A percentile compares a stretch with the other conserved stretches of the same genome.
phyloP scores from a whole-genome alignment of 2,329 filamentous ascomycete genomes.

The Aspergillus transmontanensis region DNA sequence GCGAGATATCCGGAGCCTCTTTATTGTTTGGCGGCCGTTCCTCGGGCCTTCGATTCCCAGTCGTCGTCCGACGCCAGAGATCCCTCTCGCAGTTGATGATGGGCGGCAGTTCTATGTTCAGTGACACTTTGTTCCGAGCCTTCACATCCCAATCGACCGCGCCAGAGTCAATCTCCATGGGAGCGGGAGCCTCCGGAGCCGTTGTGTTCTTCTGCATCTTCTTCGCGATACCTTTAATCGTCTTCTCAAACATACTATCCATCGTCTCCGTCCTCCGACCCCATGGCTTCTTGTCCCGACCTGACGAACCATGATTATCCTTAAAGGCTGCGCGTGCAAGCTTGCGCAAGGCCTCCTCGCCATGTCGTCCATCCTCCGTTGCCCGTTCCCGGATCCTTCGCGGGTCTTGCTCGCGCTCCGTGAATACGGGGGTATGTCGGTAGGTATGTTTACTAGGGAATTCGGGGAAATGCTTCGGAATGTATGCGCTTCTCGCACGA shows the following conservation, averaged over 20 bases:
- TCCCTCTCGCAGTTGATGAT: constrained; percentile 64
- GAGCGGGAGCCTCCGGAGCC: constrained; percentile 26
- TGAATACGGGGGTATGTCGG: constrained; percentile 61
- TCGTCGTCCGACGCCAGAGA: constrained; percentile 56
- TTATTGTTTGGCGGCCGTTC: constrained; percentile 34
- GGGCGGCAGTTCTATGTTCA: constrained; percentile 47
- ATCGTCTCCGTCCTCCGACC: constrained; percentile 43
- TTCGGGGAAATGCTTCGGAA: constrained; percentile 62
- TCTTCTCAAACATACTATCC: constrained; percentile 59
- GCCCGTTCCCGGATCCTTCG: constrained; percentile 63
- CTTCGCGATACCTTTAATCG: constrained; percentile 54
- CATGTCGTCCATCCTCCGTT: constrained; percentile 66
- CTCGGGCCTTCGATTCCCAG: constrained; percentile 36
- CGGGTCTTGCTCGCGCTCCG: constrained; percentile 61
- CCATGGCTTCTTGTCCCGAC: constrained; percentile 44
- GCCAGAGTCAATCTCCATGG: constrained; percentile 35
- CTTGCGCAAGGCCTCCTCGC: constrained; percentile 66
- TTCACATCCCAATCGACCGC: constrained; percentile 31
- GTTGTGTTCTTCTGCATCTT: constrained; percentile 37
- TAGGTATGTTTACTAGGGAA: constrained; percentile 68
- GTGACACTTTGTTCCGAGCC: constrained; percentile 28
- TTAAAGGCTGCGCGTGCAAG: constrained; percentile 55
- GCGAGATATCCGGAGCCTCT: constrained; percentile 23
- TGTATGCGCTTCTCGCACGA: constrained; percentile 53
- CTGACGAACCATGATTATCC: constrained; percentile 45